Percentiles rank a stretch among this genome's conserved stretches.
Conservation (phyloP, 768 basidiomycete genomes). For the Pisolithus marmoratus region DNA sequence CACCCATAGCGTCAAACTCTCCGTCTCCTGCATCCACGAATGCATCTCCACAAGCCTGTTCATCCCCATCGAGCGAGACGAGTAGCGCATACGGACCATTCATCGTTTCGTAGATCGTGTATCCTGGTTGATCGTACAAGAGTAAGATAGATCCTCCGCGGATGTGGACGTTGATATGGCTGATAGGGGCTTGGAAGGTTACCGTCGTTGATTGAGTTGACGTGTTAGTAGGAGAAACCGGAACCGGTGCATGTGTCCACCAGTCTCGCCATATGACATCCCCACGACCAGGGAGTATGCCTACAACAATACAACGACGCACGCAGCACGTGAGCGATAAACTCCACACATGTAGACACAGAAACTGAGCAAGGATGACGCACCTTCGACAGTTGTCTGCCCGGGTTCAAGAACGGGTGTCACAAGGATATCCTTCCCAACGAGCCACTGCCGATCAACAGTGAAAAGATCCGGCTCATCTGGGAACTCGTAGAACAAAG, state of each 20-base stretch:
- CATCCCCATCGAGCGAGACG: conserved; percentile 44
- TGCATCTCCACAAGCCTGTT: conserved; percentile 51
- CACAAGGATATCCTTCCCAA: conserved; percentile 66
- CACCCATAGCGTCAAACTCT: background rate
- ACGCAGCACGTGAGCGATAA: background rate
- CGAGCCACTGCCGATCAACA: conserved; percentile 64
- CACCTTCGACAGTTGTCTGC: conserved; percentile 61
- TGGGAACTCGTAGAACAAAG: conserved; percentile 77
- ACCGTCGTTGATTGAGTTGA: conserved; percentile 43
- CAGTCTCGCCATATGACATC: conserved; percentile 63
- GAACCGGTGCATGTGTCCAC: conserved; percentile 59
- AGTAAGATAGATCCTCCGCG: conserved; percentile 65
- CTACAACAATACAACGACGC: conserved; percentile 26
- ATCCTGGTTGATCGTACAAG: conserved; percentile 54
- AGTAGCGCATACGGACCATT: conserved; percentile 58
- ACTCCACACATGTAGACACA: background rate
- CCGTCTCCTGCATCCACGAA: conserved; percentile 59
- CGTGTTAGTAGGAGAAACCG: conserved; percentile 33
- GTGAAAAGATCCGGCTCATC: conserved; percentile 58
- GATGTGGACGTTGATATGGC: conserved; percentile 72
- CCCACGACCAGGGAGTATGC: conserved; percentile 60
- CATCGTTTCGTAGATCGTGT: conserved; percentile 64
- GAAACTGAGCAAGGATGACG: conserved; percentile 4
- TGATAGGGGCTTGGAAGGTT: conserved; percentile 48
- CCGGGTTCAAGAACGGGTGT: conserved; percentile 72